Percentiles rank a stretch among this genome's conserved stretches.
Conservation (phyloP, 2,329 filamentous ascomycete genomes). For the Fusarium albidum region DNA sequence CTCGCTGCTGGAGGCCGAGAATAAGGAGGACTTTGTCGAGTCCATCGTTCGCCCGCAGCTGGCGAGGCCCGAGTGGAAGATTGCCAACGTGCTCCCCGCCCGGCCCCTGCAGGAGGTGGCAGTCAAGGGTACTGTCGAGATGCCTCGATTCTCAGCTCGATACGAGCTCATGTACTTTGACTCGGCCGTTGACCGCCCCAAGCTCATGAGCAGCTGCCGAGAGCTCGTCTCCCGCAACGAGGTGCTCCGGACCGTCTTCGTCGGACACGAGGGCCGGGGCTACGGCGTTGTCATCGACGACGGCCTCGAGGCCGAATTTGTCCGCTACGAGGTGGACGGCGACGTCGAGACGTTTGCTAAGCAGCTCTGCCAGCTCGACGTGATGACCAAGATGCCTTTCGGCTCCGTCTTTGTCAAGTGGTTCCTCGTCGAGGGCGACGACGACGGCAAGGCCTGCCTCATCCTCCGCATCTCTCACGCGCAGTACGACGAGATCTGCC, state of each 20-base stretch:
- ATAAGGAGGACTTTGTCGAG: conserved; percentile 54
- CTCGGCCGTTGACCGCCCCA: conserved; percentile 55
- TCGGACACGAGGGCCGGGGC: conserved; percentile 58
- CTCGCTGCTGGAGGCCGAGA: conserved; percentile 53
- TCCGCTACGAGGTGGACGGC: conserved; percentile 59
- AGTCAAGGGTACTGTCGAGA: conserved; percentile 63
- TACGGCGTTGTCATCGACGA: conserved; percentile 67
- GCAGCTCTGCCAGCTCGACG: conserved; percentile 63
- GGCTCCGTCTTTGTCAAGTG: conserved; percentile 70
- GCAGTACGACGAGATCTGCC: conserved; percentile 74
- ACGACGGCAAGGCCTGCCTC: conserved; percentile 51
- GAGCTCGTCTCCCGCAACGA: conserved; percentile 68
- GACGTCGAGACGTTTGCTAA: conserved; percentile 59
- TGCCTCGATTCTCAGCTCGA: conserved; percentile 68
- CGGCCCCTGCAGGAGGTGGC: conserved; percentile 68
- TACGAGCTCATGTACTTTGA: conserved; percentile 73
- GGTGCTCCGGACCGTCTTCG: conserved; percentile 72
- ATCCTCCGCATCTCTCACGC: conserved; percentile 72
- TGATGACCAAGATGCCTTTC: conserved; percentile 62
- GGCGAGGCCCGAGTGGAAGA: conserved; percentile 57
- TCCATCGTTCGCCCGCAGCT: conserved; percentile 61
- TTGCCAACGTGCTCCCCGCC: conserved; percentile 65
- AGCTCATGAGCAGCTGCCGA: conserved; percentile 59
- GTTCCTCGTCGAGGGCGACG: conserved; percentile 55
- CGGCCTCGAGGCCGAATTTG: conserved; percentile 59